These are phyloP conservation scores for Boletellus ananas DNA, from an alignment of 768 basidiomycete species.

Conservation along the genomic window DNA sequence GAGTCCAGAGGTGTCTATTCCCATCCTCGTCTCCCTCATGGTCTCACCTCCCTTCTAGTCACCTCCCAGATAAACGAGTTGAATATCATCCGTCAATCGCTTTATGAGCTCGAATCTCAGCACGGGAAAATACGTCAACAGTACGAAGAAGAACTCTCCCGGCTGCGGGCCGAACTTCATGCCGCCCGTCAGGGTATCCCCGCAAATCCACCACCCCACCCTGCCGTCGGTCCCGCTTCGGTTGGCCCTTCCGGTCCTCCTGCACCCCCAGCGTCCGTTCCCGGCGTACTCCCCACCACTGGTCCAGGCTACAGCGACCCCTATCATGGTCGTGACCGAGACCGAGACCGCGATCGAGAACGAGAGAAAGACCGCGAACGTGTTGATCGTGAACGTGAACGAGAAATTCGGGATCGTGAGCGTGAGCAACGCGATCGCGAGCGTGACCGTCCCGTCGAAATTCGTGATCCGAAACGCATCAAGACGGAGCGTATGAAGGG, in stretches of 20 bases:
- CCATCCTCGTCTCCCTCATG: neutral
- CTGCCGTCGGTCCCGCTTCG: conserved; percentile 32
- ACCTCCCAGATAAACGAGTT: conserved; percentile 84
- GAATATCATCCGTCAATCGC: conserved; percentile 80
- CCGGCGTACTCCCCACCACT: conserved; percentile 27
- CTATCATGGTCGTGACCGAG: conserved; percentile 38
- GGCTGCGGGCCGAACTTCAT: conserved; percentile 67
- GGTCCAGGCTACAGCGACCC: conserved; percentile 35
- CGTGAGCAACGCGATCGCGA: conserved; percentile 42
- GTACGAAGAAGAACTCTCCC: conserved; percentile 80
- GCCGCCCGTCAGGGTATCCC: conserved; percentile 41
- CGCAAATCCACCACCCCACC: conserved; percentile 34
- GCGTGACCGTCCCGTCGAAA: conserved; percentile 44
- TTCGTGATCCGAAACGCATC: conserved; percentile 56
- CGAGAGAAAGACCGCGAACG: conserved; percentile 41
- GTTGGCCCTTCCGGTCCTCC: conserved; percentile 33
- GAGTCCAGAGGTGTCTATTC: conserved; percentile 69
- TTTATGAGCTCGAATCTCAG: conserved; percentile 89
- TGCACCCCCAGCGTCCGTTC: conserved; percentile 28
- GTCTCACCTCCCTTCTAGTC: conserved; percentile 41
- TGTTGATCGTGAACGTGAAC: conserved; percentile 35
- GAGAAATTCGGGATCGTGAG: conserved; percentile 35
- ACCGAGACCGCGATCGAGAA: conserved; percentile 38
- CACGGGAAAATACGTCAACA: conserved; percentile 82
- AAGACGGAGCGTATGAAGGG: conserved; percentile 51